A percentile compares a stretch with the other conserved stretches of the same genome.
These are phyloP conservation scores for Naganishia friedmannii DNA, from an alignment of 768 basidiomycete species.

Conservation along the genomic window DNA sequence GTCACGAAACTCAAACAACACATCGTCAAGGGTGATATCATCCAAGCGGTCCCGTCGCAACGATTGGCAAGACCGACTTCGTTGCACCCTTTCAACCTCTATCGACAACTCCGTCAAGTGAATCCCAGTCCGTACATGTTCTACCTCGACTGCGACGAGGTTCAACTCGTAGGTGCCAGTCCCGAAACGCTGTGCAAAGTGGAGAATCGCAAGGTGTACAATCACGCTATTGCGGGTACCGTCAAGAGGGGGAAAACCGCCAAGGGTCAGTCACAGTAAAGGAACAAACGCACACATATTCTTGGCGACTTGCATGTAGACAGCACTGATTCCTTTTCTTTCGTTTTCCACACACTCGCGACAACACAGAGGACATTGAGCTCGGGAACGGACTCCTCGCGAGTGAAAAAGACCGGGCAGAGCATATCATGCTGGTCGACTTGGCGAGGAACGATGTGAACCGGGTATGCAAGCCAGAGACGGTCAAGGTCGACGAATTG, in stretches of 20 bases:
- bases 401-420: constrained; percentile 92
- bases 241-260: constrained; percentile 77
- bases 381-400: constrained; percentile 70
- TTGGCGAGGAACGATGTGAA: constrained; percentile 98
- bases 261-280: constrained; percentile 80
- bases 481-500: constrained; percentile 91
- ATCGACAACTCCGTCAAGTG: constrained; percentile 84
- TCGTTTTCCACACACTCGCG: too few relatives aligned
- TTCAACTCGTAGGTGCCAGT: constrained; percentile 95
- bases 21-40: constrained; percentile 94
- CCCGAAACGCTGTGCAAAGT: constrained; percentile 98
- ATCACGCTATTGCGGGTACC: constrained; percentile 97
- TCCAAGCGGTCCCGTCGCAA: constrained; percentile 97
- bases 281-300: too few relatives aligned
- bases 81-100: constrained; percentile 95
- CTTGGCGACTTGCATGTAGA: not conserved
- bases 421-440: constrained; percentile 99
- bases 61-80: constrained; percentile 77
- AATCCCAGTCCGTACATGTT: constrained; percentile 99
- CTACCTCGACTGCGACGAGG: constrained; percentile 86
- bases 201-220: constrained; percentile 82
- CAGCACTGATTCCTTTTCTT: too few relatives aligned
- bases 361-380: constrained; percentile 86
- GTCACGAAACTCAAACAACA: constrained; percentile 90
- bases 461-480: constrained; percentile 88